phyloP scores from a whole-genome alignment of 139 green algal species.

The Auxenochlorella pyrenoidosa region DNA sequence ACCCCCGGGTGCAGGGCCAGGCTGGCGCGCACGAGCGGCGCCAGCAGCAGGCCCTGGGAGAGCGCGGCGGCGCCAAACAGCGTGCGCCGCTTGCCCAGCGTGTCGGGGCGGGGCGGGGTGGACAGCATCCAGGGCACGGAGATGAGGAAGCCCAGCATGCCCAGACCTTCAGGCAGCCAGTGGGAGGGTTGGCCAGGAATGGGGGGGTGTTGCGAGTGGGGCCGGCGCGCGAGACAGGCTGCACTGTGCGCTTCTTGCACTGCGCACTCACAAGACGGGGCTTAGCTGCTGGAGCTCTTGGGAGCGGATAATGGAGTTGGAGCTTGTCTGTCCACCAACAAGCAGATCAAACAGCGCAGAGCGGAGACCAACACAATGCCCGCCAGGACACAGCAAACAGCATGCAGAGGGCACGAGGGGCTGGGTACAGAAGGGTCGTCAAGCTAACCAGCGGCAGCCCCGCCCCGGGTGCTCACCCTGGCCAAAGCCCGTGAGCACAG shows the following conservation, averaged over 20 bases:
- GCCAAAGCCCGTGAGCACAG: conserved; percentile 5
- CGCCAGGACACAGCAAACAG: background rate
- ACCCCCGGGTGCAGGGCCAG: conserved; percentile 52
- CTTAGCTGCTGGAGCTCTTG: no score
- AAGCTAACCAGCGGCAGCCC: no score
- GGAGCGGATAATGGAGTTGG: no score
- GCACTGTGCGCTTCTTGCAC: no score
- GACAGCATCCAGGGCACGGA: conserved; percentile 54
- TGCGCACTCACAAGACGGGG: no score
- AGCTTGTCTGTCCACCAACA: no score
- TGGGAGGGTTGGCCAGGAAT: background rate
- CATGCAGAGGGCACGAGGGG: background rate
- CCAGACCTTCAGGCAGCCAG: conserved; percentile 30
- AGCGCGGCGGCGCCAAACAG: conserved; percentile 64
- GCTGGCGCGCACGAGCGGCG: conserved; percentile 55
- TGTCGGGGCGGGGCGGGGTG: conserved; percentile 41
- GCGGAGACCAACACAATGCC: background rate
- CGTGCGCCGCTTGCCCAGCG: conserved; percentile 40
- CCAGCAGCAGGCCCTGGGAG: conserved; percentile 59
- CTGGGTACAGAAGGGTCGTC: no score
- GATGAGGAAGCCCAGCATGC: conserved; percentile 56
- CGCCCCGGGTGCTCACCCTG: background rate
- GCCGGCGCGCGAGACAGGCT: no score
- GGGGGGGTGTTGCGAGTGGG: no score
- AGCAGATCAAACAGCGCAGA: background rate